Conservation (phyloP, 2,329 filamentous ascomycete genomes). For the Thielaviopsis euricoi region DNA sequence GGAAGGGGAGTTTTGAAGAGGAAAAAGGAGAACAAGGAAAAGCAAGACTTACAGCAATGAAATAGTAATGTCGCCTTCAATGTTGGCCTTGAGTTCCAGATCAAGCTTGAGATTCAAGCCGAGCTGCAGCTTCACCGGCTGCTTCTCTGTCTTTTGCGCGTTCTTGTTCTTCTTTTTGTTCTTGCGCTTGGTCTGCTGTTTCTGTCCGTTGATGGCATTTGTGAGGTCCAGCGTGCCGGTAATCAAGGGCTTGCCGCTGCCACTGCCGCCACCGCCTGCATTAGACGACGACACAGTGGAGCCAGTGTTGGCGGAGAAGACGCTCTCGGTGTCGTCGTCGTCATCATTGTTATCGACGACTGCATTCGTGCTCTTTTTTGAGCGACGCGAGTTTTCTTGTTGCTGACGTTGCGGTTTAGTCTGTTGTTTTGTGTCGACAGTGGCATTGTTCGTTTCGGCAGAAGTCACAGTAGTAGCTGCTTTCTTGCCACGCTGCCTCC, state of each 20-base stretch:
- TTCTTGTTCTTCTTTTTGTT: conserved; percentile 7
- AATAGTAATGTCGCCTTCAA: conserved; percentile 58
- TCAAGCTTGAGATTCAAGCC: conserved; percentile 65
- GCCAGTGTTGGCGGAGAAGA: neutral
- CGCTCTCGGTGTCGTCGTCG: conserved; percentile 2
- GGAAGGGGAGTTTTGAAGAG: too few species aligned
- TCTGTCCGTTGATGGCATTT: neutral
- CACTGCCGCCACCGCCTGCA: neutral
- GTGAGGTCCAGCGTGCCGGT: conserved; percentile 2
- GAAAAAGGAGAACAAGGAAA: neutral
- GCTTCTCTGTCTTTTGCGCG: neutral
- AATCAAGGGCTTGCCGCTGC: neutral
- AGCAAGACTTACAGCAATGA: conserved; percentile 37
- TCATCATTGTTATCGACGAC: neutral
- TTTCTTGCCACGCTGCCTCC: neutral
- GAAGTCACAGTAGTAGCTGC: neutral
- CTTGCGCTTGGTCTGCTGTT: conserved; percentile 1
- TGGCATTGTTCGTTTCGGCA: neutral
- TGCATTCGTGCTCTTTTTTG: neutral
- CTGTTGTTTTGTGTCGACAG: neutral
- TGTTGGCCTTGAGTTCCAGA: conserved; percentile 61
- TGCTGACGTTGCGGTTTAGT: neutral
- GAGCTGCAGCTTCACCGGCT: conserved; percentile 32
- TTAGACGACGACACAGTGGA: neutral
- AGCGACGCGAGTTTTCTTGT: neutral